These are phyloP conservation scores for Thinopyrum elongatum DNA, from an alignment of 176 grass and related monocot species.

Conservation along the genomic window DNA sequence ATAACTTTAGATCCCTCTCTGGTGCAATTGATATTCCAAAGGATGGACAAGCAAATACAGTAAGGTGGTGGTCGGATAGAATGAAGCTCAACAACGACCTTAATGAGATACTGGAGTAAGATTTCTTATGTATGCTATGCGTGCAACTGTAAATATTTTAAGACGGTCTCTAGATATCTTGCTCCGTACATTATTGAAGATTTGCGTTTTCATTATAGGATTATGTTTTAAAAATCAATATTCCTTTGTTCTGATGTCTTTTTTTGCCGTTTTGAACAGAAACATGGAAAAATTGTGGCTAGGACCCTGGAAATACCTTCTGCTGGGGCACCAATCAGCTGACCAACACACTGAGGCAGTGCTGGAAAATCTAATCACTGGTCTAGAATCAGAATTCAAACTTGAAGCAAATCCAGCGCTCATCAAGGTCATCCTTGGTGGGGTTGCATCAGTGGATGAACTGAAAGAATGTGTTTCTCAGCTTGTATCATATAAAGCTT, in stretches of 20 bases:
- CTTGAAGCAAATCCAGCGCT: constrained; percentile 46
- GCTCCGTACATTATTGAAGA: not conserved
- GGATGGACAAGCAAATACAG: constrained; percentile 40
- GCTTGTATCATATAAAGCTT: constrained; percentile 62
- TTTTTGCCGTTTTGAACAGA: constrained; percentile 47
- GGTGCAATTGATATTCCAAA: constrained; percentile 15
- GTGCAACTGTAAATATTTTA: constrained; percentile 29
- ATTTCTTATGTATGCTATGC: constrained; percentile 12
- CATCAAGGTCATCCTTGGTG: constrained; percentile 62
- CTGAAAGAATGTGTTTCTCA: constrained; percentile 64
- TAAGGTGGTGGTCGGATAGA: constrained; percentile 67
- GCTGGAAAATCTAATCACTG: constrained; percentile 37
- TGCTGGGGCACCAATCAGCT: constrained; percentile 53
- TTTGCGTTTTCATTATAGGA: not conserved
- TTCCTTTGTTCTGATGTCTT: constrained; percentile 25
- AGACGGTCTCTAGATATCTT: not conserved
- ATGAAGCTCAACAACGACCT: constrained; percentile 63
- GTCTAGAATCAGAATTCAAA: constrained; percentile 37
- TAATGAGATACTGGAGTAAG: constrained; percentile 62
- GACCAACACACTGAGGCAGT: constrained; percentile 40
- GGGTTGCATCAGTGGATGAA: constrained; percentile 55
- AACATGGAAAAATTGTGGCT: constrained; percentile 81
- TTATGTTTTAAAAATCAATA: constrained; percentile 8
- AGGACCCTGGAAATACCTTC: constrained; percentile 87
- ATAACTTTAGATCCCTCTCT: constrained; percentile 67